A percentile compares a stretch with the other conserved stretches of the same genome.
These are phyloP conservation scores for Podaxis pistillaris DNA, from an alignment of 768 basidiomycete genomes.

Conservation along the genomic window DNA sequence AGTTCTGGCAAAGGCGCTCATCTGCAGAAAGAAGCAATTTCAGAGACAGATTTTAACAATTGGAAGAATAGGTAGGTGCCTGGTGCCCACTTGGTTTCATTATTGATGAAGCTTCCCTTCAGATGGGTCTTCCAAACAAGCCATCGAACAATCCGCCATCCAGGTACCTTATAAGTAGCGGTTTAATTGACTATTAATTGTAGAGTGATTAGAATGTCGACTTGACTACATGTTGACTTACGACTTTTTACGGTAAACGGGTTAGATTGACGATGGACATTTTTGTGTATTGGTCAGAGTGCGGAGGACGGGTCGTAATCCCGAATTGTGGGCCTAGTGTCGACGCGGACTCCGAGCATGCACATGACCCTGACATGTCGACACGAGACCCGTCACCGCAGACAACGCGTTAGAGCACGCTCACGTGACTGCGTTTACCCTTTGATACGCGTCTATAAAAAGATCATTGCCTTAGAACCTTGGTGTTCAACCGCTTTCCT, in stretches of 20 bases:
- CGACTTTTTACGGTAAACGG: neutral
- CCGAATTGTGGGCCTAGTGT: too few relatives aligned
- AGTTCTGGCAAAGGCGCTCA: neutral
- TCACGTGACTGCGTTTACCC: conserved; percentile 15
- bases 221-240: neutral
- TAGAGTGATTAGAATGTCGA: neutral
- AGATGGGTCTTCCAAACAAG: conserved; percentile 12
- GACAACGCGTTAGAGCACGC: neutral
- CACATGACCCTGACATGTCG: too few relatives aligned
- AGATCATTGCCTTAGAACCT: neutral
- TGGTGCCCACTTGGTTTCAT: neutral
- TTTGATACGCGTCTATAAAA: conserved; percentile 10
- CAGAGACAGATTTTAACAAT: conserved; percentile 9
- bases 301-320: too few relatives aligned
- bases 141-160: conserved; percentile 4
- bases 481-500: neutral
- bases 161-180: conserved; percentile 4
- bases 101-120: neutral
- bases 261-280: neutral
- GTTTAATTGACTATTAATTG: neutral
- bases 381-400: neutral
- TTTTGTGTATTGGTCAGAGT: neutral
- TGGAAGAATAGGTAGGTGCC: conserved; percentile 14
- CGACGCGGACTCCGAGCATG: too few relatives aligned
- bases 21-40: conserved; percentile 6